Conservation (phyloP, 2,329 filamentous ascomycete species). For the Aspergillus phoenicis region DNA sequence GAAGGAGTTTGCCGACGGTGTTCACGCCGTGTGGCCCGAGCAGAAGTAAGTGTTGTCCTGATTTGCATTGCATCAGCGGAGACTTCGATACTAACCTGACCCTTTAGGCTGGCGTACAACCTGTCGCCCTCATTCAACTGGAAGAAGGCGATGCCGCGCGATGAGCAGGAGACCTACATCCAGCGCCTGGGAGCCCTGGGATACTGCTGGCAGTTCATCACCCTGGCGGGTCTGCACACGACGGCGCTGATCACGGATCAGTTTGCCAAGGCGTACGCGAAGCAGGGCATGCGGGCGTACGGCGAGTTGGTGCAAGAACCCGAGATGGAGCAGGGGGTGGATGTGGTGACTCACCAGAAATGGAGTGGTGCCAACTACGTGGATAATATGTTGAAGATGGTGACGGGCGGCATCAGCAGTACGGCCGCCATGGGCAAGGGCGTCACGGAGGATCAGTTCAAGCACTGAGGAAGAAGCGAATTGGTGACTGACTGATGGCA, state of each 20-base stretch:
- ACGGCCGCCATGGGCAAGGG: constrained; percentile 97
- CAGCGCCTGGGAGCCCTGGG: constrained; percentile 79
- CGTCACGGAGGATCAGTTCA: constrained; percentile 97
- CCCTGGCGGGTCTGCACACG: constrained; percentile 93
- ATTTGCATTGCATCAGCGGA: background rate
- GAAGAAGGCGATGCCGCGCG: constrained; percentile 91
- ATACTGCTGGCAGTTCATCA: constrained; percentile 99
- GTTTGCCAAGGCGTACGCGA: constrained; percentile 80
- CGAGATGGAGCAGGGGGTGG: constrained; percentile 85
- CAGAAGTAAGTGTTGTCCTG: constrained; percentile 71
- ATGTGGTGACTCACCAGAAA: constrained; percentile 98
- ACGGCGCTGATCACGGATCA: constrained; percentile 89
- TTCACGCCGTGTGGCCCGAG: constrained; percentile 92
- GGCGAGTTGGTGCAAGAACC: constrained; percentile 97
- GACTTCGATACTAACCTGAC: constrained; percentile 19
- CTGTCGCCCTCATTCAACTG: constrained; percentile 99
- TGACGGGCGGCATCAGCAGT: constrained; percentile 85
- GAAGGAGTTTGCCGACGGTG: constrained; percentile 87
- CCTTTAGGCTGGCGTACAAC: constrained; percentile 84
- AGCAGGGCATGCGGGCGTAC: constrained; percentile 91
- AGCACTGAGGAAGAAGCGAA: constrained; percentile 40
- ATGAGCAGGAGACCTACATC: constrained; percentile 98
- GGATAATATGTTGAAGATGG: constrained; percentile 95
- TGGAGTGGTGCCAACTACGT: constrained; percentile 96
- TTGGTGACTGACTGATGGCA: background rate